Conservation (phyloP, 2,329 filamentous ascomycete genomes). For the Rhinocladiella similis region DNA sequence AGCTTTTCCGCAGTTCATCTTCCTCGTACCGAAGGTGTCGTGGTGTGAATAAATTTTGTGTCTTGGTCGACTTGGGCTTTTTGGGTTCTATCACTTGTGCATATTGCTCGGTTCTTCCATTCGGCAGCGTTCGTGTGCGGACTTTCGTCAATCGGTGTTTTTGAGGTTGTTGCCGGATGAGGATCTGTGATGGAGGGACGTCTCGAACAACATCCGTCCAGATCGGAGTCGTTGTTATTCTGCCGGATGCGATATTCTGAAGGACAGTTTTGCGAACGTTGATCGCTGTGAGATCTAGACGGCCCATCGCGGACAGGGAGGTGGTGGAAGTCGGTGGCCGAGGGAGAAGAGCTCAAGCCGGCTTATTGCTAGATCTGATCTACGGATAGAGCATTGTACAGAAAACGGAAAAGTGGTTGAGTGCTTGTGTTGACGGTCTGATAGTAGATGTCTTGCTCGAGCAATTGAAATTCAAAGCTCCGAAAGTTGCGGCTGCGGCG, state of each 20-base stretch:
- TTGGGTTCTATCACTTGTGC: slow-evolving; percentile 18
- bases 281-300: slow-evolving; percentile 48
- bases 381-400: too few relatives aligned
- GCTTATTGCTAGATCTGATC: too few relatives aligned
- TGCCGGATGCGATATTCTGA: slow-evolving; percentile 38
- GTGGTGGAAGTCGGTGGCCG: too few relatives aligned
- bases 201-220: slow-evolving; percentile 60
- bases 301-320: slow-evolving; percentile 40
- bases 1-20: slow-evolving; percentile 74
- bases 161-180: slow-evolving; percentile 58
- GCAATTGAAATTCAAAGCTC: slow-evolving; percentile 7
- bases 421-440: background rate
- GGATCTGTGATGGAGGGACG: slow-evolving; percentile 60
- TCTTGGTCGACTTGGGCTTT: slow-evolving; percentile 52
- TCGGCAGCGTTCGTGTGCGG: slow-evolving; percentile 36
- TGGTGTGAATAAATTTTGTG: slow-evolving; percentile 77
- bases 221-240: slow-evolving; percentile 38
- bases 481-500: slow-evolving; percentile 11
- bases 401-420: too few relatives aligned
- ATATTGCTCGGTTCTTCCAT: slow-evolving; percentile 24
- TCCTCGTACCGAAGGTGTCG: slow-evolving; percentile 77
- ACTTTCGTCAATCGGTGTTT: slow-evolving; percentile 44
- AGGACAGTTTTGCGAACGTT: slow-evolving; percentile 46
- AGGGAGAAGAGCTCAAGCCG: too few relatives aligned
- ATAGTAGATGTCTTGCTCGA: background rate